Base-by-base conservation (phyloP, 2,329 filamentous ascomycete species). In the Microsporum audouinii region DNA sequence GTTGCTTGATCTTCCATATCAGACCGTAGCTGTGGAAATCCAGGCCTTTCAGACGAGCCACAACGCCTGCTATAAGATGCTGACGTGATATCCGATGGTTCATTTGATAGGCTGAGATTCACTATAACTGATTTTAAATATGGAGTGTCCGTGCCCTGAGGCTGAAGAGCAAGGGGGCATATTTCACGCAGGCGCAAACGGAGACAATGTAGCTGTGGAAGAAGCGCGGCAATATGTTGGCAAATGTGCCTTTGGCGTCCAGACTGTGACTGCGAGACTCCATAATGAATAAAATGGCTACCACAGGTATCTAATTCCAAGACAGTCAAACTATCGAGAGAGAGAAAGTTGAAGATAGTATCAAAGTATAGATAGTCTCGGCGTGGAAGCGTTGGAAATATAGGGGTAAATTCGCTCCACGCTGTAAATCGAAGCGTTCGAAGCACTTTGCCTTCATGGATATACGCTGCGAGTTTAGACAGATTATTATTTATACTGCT, bases 131-230 rank as follows among this genome's bases (percentile, higher is more conserved):
- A 5, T 14, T 45, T 60, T 29, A 60, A 43, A 23, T 55, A 17
- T n/a, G 27, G 8, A 31, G 27, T 8, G 2, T 17, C 31, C 12
- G 7, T 33, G 23, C 57, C 36, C 29, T 29, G 4, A 3, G 59
- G 47, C 5, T 56, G 33, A 6, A 60, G 39, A 14, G 27, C 59
- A 60, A 27, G 12, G 3, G 59, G 47, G 33, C 59, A 60, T 27
- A 60, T 60, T 31, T 49, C 12, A 39, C 59, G 59, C 59, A 60
- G 41, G 14, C 59, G 59, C 31, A 60, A 29, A 36, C 41, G 59
- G 31, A 60, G 49, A 31, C 49, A 8, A n/a, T 45, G 47, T 39
- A 57, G 23, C 41, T n/a, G 41, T 5, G 59, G 23, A 34, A 60
- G 59, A 57, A 60, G 59, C 3, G 10, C 23, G 17, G 45, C 29